Percentiles rank a stretch among this genome's conserved stretches.
phyloP scores from a whole-genome alignment of 345 rosid species.

The Raphanus raphanistrum region DNA sequence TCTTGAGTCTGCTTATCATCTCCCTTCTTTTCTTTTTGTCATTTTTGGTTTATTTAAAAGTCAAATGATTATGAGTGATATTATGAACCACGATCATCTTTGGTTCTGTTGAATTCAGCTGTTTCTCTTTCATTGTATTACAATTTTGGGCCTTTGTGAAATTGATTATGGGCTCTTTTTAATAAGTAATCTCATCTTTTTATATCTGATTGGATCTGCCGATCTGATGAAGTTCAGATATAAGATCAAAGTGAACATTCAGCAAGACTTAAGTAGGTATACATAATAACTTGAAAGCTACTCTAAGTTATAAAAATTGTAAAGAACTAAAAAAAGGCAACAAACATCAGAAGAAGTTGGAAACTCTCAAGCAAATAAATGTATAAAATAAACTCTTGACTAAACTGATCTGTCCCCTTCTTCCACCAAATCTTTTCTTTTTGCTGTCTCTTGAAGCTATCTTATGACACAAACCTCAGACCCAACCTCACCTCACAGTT shows the following conservation, averaged over 20 bases:
- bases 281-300: conserved; percentile 36
- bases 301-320: conserved; percentile 26
- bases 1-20: conserved; percentile 22
- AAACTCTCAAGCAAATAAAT: conserved; percentile 30
- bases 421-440: conserved; percentile 40
- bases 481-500: conserved; percentile 74
- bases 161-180: conserved; percentile 26
- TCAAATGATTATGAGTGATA: conserved; percentile 18
- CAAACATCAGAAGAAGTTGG: conserved; percentile 25
- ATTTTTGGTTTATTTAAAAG: conserved; percentile 5
- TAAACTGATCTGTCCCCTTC: conserved; percentile 36
- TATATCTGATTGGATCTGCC: neutral
- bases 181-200: neutral
- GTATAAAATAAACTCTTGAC: neutral
- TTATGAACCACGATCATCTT: conserved; percentile 27
- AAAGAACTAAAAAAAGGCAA: conserved; percentile 21
- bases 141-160: conserved; percentile 32
- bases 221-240: conserved; percentile 7
- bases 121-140: neutral
- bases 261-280: conserved; percentile 16
- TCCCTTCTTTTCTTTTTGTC: neutral
- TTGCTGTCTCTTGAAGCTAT: conserved; percentile 44
- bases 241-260: conserved; percentile 1
- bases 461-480: conserved; percentile 43
- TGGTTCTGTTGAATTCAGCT: neutral